Conservation (phyloP, 768 basidiomycete genomes). For the Phanerochaete sordida region DNA sequence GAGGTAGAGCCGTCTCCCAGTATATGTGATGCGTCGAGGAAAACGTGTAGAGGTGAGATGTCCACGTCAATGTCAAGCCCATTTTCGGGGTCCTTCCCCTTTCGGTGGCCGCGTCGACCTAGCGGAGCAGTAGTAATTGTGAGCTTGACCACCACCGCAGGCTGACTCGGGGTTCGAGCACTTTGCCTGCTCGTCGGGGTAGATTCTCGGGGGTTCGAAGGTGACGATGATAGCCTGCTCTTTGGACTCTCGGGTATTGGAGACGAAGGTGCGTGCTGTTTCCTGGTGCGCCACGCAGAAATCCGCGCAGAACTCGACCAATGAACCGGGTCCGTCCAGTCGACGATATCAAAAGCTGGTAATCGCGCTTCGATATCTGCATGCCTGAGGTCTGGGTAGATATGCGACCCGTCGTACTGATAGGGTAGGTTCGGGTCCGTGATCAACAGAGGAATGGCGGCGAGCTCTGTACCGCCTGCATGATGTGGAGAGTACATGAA, state of each 20-base stretch:
- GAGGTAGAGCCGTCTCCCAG: conserved; percentile 31
- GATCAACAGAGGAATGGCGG: conserved; percentile 66
- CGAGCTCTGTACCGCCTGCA: conserved; percentile 19
- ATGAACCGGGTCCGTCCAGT: conserved; percentile 55
- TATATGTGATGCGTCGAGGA: conserved; percentile 58
- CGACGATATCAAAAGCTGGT: conserved; percentile 54
- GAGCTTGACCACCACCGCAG: conserved; percentile 16
- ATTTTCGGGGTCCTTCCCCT: conserved; percentile 7
- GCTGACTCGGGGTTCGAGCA: background rate
- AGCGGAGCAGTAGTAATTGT: conserved; percentile 6
- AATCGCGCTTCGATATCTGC: conserved; percentile 22
- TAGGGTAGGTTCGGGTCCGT: conserved; percentile 63
- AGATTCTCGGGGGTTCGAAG: background rate
- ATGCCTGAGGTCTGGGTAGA: conserved; percentile 32
- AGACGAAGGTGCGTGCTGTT: conserved; percentile 15
- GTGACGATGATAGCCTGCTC: background rate
- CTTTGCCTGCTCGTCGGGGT: background rate
- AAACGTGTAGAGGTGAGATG: conserved; percentile 69
- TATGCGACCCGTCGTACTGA: conserved; percentile 49
- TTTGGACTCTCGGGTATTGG: background rate
- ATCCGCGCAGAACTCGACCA: conserved; percentile 45
- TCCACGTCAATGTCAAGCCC: conserved; percentile 35
- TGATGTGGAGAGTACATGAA: conserved; percentile 27
- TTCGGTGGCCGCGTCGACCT: conserved; percentile 1
- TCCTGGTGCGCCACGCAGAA: conserved; percentile 58